phyloP scores from a whole-genome alignment of 2,329 filamentous ascomycete genomes.

The Thermoascus crustaceus region DNA sequence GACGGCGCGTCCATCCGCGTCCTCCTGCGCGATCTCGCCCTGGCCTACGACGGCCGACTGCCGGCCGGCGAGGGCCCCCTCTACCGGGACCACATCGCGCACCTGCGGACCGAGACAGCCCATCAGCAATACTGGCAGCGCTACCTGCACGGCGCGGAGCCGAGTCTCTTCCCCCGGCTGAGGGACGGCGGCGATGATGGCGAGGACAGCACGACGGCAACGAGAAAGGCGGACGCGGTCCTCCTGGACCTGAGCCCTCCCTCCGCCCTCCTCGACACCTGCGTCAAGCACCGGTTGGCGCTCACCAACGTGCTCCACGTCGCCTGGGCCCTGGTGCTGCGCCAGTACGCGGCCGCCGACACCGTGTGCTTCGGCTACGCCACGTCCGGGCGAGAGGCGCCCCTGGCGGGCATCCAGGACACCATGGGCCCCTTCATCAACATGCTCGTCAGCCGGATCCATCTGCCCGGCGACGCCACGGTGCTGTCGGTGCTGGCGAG shows the following conservation, averaged over 20 bases:
- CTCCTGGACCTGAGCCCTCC: no score
- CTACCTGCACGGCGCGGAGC: neutral
- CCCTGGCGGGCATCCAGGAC: slow-evolving; percentile 30
- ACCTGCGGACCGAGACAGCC: neutral
- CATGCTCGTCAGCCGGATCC: slow-evolving; percentile 23
- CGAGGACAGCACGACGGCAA: no score
- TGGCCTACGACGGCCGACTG: slow-evolving; percentile 26
- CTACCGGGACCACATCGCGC: neutral
- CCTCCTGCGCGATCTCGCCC: slow-evolving; percentile 29
- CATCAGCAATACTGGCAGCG: neutral
- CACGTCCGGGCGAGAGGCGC: slow-evolving; percentile 27
- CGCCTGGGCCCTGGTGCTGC: slow-evolving; percentile 18
- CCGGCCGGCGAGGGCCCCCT: neutral
- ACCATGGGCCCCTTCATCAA: slow-evolving; percentile 38
- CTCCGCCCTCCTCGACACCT: slow-evolving; percentile 7
- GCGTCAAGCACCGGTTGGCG: slow-evolving; percentile 10
- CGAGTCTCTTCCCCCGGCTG: neutral
- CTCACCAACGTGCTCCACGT: slow-evolving; percentile 18
- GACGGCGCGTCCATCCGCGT: slow-evolving; percentile 37
- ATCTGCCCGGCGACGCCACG: slow-evolving; percentile 5
- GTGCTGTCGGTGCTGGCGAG: slow-evolving; percentile 7
- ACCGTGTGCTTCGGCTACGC: slow-evolving; percentile 26
- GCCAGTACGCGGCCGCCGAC: slow-evolving; percentile 10
- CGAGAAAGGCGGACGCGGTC: no score
- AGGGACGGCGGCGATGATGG: no score